phyloP scores from a whole-genome alignment of 495 filamentous ascomycete species.

The Penicillium canescens region DNA sequence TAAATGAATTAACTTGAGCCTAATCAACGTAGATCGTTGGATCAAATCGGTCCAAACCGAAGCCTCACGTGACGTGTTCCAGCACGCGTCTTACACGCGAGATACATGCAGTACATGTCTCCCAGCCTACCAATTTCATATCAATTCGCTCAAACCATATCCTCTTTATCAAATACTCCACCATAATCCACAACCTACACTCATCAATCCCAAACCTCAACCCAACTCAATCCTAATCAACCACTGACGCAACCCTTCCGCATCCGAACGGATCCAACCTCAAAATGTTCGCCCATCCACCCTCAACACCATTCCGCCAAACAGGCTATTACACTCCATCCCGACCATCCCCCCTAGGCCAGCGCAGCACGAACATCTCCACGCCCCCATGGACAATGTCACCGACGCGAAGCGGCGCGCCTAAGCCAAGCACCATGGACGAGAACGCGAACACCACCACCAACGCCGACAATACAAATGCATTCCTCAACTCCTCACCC shows the following conservation, averaged over 20 bases:
- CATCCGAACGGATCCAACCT: conserved; percentile 21
- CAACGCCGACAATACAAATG: too few relatives aligned
- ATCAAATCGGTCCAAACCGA: background rate
- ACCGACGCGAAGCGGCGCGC: conserved; percentile 8
- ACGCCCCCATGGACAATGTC: conserved; percentile 31
- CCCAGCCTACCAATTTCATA: background rate
- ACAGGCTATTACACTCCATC: conserved; percentile 48
- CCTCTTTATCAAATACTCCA: background rate
- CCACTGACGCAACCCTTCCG: conserved; percentile 19
- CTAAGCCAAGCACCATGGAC: conserved; percentile 9
- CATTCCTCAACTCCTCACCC: too few relatives aligned
- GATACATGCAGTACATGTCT: background rate
- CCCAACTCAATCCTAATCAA: background rate
- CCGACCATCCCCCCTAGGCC: conserved; percentile 54
- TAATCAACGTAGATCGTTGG: conserved; percentile 1
- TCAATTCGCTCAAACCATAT: background rate
- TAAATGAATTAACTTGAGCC: conserved; percentile 2
- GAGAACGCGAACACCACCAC: conserved; percentile 1
- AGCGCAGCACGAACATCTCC: conserved; percentile 23
- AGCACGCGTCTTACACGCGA: conserved; percentile 8
- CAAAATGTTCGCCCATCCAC: conserved; percentile 42
- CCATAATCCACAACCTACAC: background rate
- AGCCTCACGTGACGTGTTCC: conserved; percentile 1
- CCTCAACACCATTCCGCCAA: conserved; percentile 33
- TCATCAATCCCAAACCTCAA: background rate